Base-by-base conservation (phyloP, 1,139 yeast genomes). In the Sugiyamaella xylanicola region DNA sequence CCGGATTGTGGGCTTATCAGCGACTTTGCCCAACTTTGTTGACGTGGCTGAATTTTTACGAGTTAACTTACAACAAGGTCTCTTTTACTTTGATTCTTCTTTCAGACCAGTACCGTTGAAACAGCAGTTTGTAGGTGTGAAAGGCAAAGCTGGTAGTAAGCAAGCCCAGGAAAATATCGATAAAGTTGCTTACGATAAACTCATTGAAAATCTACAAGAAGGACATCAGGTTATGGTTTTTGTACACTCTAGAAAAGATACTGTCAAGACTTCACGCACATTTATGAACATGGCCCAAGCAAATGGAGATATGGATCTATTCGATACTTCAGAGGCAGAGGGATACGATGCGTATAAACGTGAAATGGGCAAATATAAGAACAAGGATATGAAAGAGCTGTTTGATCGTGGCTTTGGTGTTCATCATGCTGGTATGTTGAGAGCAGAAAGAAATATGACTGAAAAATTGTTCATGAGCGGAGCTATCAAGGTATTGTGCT, bases 41-140 rank as follows among this genome's bases (percentile, higher is more conserved):
- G 99, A 93, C 70, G 99, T 95, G 9, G 97, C 99, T 0, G 97
- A 92, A 64, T 95, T 95, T 65, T 73, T 93, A 40, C 95, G 97
- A 4, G 99, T 93, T 1, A 92, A 90, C 67, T 79, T 96, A 54
- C 85, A 86, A 56, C 84, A 85, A 4, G 98, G 98, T 17, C 84
- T 93, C 87, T 95, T 92, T 69, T 93, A 85, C 70, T 93, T 93
- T 72, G 99, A 93, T 67, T 90, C 87, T 59, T 84, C 95, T 1
- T 93, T 92, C 71, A 79, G 99, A 57, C 99, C 99, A 0, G 92
- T 92, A 44, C 99, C 99, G 0, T 76, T 93, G 55, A 86, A 88
- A 65, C 99, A 95, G 69, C 89, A 87, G 61, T 78, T 95, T 50
- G 68, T 91, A 42, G 99, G 98, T 47, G 96, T 90, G 2, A 75